Conservation (phyloP, 176 grass and related monocot species). For the Juncus inflexus region DNA sequence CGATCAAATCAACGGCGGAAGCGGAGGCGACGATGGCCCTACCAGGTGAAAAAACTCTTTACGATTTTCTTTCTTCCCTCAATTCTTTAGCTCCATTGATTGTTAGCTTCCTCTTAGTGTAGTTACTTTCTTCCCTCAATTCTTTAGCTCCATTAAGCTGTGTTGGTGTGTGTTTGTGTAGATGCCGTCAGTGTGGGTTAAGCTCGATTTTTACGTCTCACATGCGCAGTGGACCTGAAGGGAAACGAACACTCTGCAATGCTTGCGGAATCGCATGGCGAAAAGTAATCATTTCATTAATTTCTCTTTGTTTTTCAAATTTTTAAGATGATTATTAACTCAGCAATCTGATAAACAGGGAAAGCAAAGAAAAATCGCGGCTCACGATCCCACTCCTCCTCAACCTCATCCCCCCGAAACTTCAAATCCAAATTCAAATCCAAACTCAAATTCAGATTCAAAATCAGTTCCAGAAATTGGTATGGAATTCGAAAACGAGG, state of each 20-base stretch:
- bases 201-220: constrained; percentile 49
- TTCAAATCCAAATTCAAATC: too few relatives aligned
- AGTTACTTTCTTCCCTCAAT: too few relatives aligned
- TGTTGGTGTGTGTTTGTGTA: constrained; percentile 12
- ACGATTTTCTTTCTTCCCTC: too few relatives aligned
- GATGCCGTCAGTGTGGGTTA: constrained; percentile 51
- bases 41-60: too few relatives aligned
- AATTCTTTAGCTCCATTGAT: not conserved
- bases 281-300: constrained; percentile 38
- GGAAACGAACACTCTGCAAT: constrained; percentile 48
- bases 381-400: constrained; percentile 28
- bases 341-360: constrained; percentile 27
- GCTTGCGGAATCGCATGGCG: constrained; percentile 58
- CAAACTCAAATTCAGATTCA: constrained; percentile 26
- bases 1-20: too few relatives aligned
- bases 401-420: not conserved
- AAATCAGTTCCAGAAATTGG: constrained; percentile 31
- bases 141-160: not conserved
- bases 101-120: not conserved
- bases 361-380: constrained; percentile 52
- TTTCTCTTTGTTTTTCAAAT: not conserved
- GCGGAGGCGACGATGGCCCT: too few relatives aligned
- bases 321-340: constrained; percentile 7
- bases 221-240: constrained; percentile 54
- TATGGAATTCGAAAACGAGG: constrained; percentile 45